Base-by-base conservation (phyloP, 2,329 filamentous ascomycete species). In the Hypoxylon sp. region DNA sequence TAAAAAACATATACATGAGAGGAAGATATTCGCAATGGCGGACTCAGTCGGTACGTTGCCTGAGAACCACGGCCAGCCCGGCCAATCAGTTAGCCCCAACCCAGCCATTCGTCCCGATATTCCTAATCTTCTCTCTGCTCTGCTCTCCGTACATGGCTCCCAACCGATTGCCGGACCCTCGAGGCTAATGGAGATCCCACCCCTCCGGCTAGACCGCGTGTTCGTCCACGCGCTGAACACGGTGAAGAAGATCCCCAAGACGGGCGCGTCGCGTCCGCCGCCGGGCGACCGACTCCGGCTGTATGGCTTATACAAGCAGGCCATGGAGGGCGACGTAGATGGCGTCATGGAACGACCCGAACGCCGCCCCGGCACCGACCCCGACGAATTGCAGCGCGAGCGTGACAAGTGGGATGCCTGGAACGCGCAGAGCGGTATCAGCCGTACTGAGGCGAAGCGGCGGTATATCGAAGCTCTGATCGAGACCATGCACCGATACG, bases 221-320 rank as follows among this genome's bases (percentile, higher is more conserved):
- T 99, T 99, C 79, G 94, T 96, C 78, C 94, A 99, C 87, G 95
- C 95, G 69, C 91, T 99, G 79, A 97, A 97, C 81, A 98, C 95
- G 22, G 94, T 99, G 73, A 97, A 97, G 80, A 96, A 96, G 80
- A 96, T 99, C 72, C 92, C 92, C 71, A 94, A 95, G 75, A 97
- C 94, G 17, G 94, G 95, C 67, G 93, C 93, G 54, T 89, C 92
- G 67, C 91, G 95, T 66, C 95, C 95, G 47, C 95, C 95, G 49
- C 87, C 93, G 1, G 83, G 86, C 64, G 94, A 96, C 74, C 90
- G 95, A 60, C 84, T 99, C 71, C 91, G 91, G 61, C 90, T 99
- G 65, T 99, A 99, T 89, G 95, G 95, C 68, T 85, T 99, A 70
- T 99, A 99, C 82, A 99, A 99, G 77, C 95, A 99, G 79, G 93